phyloP scores from a whole-genome alignment of 2,329 filamentous ascomycete species.

The Colletotrichum sp. region DNA sequence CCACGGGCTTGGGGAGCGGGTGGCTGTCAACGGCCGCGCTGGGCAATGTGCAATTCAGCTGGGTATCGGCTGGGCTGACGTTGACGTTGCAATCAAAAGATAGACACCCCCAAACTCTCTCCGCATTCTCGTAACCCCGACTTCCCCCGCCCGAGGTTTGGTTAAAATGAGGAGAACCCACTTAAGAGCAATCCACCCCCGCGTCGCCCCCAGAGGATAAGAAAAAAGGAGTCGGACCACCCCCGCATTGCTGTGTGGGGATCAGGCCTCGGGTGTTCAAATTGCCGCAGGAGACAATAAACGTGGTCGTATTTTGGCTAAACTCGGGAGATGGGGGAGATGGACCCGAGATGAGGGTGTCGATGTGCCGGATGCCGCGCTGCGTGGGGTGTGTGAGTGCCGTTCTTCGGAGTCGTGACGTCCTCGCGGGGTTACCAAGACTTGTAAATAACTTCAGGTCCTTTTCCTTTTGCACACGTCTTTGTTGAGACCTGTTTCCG shows the following conservation, averaged over 20 bases:
- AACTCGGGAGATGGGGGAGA: conserved; percentile 3
- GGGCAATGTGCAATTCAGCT: neutral
- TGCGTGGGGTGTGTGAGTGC: neutral
- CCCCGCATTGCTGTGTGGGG: conserved; percentile 4
- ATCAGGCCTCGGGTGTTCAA: neutral
- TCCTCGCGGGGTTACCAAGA: neutral
- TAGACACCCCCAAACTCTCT: conserved; percentile 9
- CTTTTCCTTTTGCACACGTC: neutral
- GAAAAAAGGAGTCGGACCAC: neutral
- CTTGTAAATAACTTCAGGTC: neutral
- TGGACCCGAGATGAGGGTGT: neutral
- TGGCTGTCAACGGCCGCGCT: neutral
- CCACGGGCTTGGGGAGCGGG: neutral
- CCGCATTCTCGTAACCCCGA: neutral
- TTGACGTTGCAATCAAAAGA: neutral
- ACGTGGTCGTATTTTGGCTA: neutral
- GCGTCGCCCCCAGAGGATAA: neutral
- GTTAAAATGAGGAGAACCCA: neutral
- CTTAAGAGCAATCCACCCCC: neutral
- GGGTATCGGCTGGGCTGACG: neutral
- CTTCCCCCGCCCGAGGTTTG: neutral
- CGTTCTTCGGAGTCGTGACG: neutral
- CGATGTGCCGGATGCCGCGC: neutral
- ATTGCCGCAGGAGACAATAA: neutral
- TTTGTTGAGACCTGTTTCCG: neutral